Conservation (phyloP, 2,329 filamentous ascomycete genomes). For the Leptographium galeiforme region DNA sequence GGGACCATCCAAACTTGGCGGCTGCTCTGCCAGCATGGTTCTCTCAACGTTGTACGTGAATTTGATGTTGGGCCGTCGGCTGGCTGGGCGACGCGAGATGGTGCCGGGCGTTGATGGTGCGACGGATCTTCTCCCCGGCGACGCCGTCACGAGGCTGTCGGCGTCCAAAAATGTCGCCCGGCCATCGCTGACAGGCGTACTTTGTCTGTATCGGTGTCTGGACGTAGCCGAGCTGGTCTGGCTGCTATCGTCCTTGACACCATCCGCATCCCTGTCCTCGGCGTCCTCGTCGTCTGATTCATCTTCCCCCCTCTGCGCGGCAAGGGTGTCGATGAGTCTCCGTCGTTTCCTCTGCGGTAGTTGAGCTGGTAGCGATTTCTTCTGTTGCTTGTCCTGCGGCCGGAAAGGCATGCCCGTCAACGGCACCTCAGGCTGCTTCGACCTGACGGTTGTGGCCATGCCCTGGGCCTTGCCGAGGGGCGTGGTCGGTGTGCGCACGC, state of each 20-base stretch:
- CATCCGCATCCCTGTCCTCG: neutral
- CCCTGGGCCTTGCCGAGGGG: slow-evolving; percentile 4
- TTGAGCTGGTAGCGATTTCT: slow-evolving; percentile 1
- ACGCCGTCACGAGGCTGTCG: slow-evolving; percentile 9
- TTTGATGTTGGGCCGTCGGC: slow-evolving; percentile 19
- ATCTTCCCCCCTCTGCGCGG: slow-evolving; percentile 24
- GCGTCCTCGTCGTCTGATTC: slow-evolving; percentile 11
- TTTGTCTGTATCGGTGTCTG: neutral
- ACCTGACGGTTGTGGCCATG: neutral
- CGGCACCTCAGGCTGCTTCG: neutral
- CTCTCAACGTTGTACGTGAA: slow-evolving; percentile 25
- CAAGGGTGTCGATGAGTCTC: slow-evolving; percentile 29
- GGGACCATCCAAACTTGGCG: slow-evolving; percentile 8
- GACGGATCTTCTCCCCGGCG: slow-evolving; percentile 6
- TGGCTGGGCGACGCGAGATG: slow-evolving; percentile 10
- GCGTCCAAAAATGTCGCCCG: slow-evolving; percentile 5
- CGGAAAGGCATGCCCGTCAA: slow-evolving; percentile 4
- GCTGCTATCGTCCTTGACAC: slow-evolving; percentile 5
- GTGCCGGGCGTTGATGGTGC: slow-evolving; percentile 10
- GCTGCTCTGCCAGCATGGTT: slow-evolving; percentile 23
- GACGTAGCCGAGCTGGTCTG: slow-evolving; percentile 4
- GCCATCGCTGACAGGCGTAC: slow-evolving; percentile 7
- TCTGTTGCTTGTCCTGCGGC: neutral
- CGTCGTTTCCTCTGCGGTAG: slow-evolving; percentile 6
- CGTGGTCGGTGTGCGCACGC: neutral